Evolutionary conservation across 192 early-diverging fungal species (phyloP).

Genomic region (Backusella tuberculispora): DNA sequence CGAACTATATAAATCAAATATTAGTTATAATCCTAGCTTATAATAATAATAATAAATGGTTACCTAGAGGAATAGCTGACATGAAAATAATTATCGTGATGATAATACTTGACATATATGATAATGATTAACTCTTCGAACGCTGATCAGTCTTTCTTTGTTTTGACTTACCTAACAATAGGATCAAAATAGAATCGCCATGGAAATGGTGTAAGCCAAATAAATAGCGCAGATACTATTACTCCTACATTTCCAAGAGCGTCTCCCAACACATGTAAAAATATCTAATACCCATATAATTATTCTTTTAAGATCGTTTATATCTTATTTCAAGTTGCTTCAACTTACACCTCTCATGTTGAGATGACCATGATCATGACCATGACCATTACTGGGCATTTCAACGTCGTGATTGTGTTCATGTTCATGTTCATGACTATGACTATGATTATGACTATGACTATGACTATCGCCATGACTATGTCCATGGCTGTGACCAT

Average conservation of each 20-base stretch:
- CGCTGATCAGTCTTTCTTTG: neutral
- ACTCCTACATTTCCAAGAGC: conserved; percentile 88
- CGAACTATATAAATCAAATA: conserved; percentile 34
- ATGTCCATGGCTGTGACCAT: neutral
- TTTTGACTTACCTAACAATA: conserved; percentile 57
- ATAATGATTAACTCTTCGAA: neutral
- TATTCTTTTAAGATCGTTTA: neutral
- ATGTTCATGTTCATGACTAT: conserved; percentile 37
- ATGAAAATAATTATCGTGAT: conserved; percentile 67
- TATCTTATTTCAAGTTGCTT: neutral
- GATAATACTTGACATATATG: conserved; percentile 51
- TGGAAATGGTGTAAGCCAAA: conserved; percentile 65
- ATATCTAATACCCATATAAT: conserved; percentile 49
- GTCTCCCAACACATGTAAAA: conserved; percentile 92
- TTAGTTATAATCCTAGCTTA: neutral
- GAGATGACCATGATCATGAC: conserved; percentile 41
- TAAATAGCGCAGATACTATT: conserved; percentile 76
- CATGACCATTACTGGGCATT: conserved; percentile 22
- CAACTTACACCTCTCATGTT: conserved; percentile 56
- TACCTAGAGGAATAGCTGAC: conserved; percentile 52
- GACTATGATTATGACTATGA: conserved; percentile 48
- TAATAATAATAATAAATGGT: neutral
- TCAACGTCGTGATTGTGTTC: conserved; percentile 23
- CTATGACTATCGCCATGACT: conserved; percentile 38
- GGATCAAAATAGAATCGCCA: conserved; percentile 91